Percentiles rank a stretch among this genome's conserved stretches.
These are phyloP conservation scores for Fraxinus sp. DNA, from an alignment of 305 asterid genomes.

Conservation along the genomic window DNA sequence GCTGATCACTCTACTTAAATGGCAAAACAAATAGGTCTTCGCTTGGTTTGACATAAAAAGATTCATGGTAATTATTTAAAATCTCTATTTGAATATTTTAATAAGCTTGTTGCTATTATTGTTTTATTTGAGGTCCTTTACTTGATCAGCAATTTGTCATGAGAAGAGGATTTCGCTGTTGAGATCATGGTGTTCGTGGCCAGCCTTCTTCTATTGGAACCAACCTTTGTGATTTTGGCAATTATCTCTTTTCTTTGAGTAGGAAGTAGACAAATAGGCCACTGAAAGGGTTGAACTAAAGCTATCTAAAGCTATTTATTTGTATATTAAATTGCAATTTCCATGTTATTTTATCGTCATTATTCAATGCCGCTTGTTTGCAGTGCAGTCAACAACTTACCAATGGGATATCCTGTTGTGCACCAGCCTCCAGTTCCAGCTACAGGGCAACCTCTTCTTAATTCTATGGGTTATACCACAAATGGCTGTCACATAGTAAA, in stretches of 20 bases:
- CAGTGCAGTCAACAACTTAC: slow-evolving; percentile 80
- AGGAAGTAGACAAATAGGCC: not conserved
- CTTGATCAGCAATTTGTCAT: not conserved
- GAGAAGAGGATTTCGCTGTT: not conserved
- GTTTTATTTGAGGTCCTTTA: not conserved
- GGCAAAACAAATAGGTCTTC: not conserved
- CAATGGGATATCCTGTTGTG: slow-evolving; percentile 74
- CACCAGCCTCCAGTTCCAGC: slow-evolving; percentile 55
- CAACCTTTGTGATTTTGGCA: not conserved
- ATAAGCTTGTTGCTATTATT: not conserved
- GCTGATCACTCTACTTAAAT: not conserved
- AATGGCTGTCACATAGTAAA: slow-evolving; percentile 60
- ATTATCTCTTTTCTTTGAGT: not conserved
- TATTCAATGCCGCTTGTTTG: slow-evolving; percentile 38
- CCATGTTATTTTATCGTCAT: slow-evolving; percentile 15
- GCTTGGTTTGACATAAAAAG: not conserved
- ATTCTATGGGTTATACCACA: slow-evolving; percentile 53
- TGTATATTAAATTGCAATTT: slow-evolving; percentile 2
- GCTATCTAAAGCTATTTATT: not conserved
- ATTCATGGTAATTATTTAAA: not conserved
- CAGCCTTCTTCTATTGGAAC: not conserved
- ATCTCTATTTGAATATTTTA: not conserved
- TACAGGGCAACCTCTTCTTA: slow-evolving; percentile 62
- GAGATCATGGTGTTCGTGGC: not conserved
- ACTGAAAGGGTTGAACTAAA: not conserved